Evolutionary conservation across 768 basidiomycete genomes (phyloP), one percentile per base, ranked within the genome.

Genomic region (Mycena crocata): DNA sequence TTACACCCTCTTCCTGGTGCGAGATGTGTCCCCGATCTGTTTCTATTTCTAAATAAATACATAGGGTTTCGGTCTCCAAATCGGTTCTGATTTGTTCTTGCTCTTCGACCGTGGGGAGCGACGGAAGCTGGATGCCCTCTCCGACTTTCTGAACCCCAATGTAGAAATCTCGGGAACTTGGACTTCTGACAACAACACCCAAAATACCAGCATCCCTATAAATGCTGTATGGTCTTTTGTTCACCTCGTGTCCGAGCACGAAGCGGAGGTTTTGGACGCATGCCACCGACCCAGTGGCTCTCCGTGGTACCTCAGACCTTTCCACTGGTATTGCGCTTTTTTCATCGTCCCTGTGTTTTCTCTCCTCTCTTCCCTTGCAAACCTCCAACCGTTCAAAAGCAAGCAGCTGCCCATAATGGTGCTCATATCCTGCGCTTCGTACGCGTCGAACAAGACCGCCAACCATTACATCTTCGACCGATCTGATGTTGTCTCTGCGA

Each of bases 381-480:
- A 95, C 75, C 80, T 92, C 66, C 93, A 96, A 76, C 94, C 93
- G 10, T 79, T 92, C 71, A 85, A 81, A 70, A 90, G 88, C 73
- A 85, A 81, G 71, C 90, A 94, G 72, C 83, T 95, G 39, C 85
- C 86, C 13, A 90, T 95, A 21, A 95, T 95, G 94, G 91, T 94
- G 62, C 65, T 90, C 72, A 94, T 96, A 70, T 93, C 93, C 19
- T 95, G 93, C 75, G 85, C 85, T 57, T 88, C 90, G 19, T 94
- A 92, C 72, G 87, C 89, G 13, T 89, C 92, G 34, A 95, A 94
- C 77, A 93, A 91, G 76, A 82, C 90, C 49, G 94, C 93, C 51
- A 93, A 93, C 74, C 91, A 92, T 71, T 93, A 90, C 73, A 94
- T 95, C 72, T 91, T 93, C 81, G 89, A 91, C 76, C 90, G 92